These are phyloP conservation scores for Kwoniella sp. DNA, from an alignment of 768 basidiomycete species.

Conservation along the genomic window DNA sequence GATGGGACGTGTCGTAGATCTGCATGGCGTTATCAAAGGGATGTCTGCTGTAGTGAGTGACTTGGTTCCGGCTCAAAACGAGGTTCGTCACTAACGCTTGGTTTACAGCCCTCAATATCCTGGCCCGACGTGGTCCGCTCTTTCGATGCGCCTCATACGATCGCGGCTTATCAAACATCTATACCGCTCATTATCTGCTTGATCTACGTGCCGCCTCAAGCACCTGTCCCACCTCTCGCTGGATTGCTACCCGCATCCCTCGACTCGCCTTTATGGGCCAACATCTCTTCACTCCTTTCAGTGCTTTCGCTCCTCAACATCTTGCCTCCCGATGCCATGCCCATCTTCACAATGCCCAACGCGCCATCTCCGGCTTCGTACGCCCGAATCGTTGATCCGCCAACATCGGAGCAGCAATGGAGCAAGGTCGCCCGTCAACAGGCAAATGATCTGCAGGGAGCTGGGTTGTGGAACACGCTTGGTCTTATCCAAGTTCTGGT, in stretches of 20 bases:
- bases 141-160: constrained; percentile 81
- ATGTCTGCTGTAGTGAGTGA: constrained; percentile 46
- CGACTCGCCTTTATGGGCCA: constrained; percentile 66
- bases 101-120: constrained; percentile 60
- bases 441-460: constrained; percentile 80
- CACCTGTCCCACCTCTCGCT: constrained; percentile 60
- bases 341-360: constrained; percentile 78
- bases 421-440: constrained; percentile 74
- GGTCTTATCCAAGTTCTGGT: constrained; percentile 87
- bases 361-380: constrained; percentile 35
- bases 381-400: constrained; percentile 47
- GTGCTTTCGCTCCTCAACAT: constrained; percentile 86
- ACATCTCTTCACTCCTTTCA: constrained; percentile 80
- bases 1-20: constrained; percentile 46
- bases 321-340: constrained; percentile 86
- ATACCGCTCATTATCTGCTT: constrained; percentile 86
- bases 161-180: constrained; percentile 84
- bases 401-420: constrained; percentile 27
- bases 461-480: constrained; percentile 90
- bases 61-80: too few species aligned
- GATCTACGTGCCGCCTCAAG: constrained; percentile 77
- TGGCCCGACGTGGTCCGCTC: constrained; percentile 82
- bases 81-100: neutral
- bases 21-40: constrained; percentile 52
- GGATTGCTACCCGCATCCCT: constrained; percentile 51